A percentile compares a stretch with the other conserved stretches of the same genome.
phyloP scores from a whole-genome alignment of 2,329 filamentous ascomycete genomes.

The Aspergillus luchuensis region DNA sequence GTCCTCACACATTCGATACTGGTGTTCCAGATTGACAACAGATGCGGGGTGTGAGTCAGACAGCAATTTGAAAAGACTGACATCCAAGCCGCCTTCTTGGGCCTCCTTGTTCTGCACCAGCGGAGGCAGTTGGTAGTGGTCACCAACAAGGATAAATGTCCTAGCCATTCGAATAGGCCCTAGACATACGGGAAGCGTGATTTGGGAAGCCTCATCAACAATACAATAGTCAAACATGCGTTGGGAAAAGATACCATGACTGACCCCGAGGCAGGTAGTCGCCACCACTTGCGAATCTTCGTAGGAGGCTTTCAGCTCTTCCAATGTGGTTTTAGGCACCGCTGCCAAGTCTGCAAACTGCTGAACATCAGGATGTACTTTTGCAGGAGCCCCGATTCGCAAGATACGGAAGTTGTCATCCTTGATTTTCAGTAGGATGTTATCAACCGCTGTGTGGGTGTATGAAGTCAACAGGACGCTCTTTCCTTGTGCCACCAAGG shows the following conservation, averaged over 20 bases:
- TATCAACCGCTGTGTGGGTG: conserved; percentile 97
- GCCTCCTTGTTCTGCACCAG: conserved; percentile 92
- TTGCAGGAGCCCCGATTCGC: conserved; percentile 80
- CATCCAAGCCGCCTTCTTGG: conserved; percentile 79
- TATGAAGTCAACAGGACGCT: conserved; percentile 92
- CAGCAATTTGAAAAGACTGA: conserved; percentile 90
- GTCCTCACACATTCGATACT: conserved; percentile 98
- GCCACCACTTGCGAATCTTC: conserved; percentile 86
- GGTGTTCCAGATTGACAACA: conserved; percentile 89
- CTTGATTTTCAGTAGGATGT: conserved; percentile 90
- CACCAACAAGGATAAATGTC: conserved; percentile 92
- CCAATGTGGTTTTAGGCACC: conserved; percentile 72
- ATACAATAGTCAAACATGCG: conserved; percentile 97
- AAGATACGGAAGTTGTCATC: conserved; percentile 76
- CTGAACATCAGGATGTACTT: conserved; percentile 84
- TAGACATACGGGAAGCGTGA: conserved; percentile 90
- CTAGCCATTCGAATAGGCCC: conserved; percentile 90
- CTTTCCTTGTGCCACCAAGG: conserved; percentile 84
- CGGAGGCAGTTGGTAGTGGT: conserved; percentile 94
- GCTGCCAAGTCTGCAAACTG: conserved; percentile 80
- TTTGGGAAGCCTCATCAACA: conserved; percentile 96
- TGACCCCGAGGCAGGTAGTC: conserved; percentile 91
- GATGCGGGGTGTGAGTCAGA: conserved; percentile 85
- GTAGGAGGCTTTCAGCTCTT: conserved; percentile 81
- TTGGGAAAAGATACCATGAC: conserved; percentile 83